These are phyloP conservation scores for Talaromyces sp. DNA, from an alignment of 2,329 filamentous ascomycete genomes.

Conservation along the genomic window DNA sequence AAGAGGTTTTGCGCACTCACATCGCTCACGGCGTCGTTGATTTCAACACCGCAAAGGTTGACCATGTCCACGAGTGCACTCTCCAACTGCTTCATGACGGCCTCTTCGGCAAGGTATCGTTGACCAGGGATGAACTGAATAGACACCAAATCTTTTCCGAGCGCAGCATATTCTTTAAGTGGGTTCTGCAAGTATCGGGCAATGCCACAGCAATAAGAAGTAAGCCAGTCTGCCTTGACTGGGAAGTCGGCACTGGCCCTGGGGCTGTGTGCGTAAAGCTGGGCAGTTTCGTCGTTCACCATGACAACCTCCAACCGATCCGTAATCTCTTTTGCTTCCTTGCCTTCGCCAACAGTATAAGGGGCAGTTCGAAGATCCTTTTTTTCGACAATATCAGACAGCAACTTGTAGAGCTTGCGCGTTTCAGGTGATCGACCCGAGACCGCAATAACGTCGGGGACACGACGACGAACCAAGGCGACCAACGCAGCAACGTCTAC, in stretches of 20 bases:
- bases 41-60: conserved; percentile 90
- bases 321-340: conserved; percentile 66
- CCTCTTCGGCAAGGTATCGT: conserved; percentile 79
- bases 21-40: conserved; percentile 84
- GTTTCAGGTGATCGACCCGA: conserved; percentile 87
- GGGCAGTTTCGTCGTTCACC: conserved; percentile 95
- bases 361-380: conserved; percentile 72
- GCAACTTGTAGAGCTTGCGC: conserved; percentile 72
- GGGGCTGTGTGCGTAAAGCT: conserved; percentile 86
- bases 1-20: conserved; percentile 78
- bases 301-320: conserved; percentile 83
- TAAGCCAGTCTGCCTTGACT: conserved; percentile 63
- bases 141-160: conserved; percentile 82
- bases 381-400: conserved; percentile 72
- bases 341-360: conserved; percentile 77
- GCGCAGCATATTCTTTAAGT: conserved; percentile 89
- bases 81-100: conserved; percentile 79
- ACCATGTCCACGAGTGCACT: conserved; percentile 99
- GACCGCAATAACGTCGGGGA: conserved; percentile 84
- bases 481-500: conserved; percentile 65
- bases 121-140: conserved; percentile 87
- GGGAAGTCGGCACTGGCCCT: conserved; percentile 77
- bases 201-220: conserved; percentile 82
- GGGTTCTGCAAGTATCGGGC: conserved; percentile 93
- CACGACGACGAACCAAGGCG: conserved; percentile 70